A percentile compares a stretch with the other conserved stretches of the same genome.
These are phyloP conservation scores for Saccharomycopsis vini DNA, from an alignment of 805 yeast species.

Conservation along the genomic window DNA sequence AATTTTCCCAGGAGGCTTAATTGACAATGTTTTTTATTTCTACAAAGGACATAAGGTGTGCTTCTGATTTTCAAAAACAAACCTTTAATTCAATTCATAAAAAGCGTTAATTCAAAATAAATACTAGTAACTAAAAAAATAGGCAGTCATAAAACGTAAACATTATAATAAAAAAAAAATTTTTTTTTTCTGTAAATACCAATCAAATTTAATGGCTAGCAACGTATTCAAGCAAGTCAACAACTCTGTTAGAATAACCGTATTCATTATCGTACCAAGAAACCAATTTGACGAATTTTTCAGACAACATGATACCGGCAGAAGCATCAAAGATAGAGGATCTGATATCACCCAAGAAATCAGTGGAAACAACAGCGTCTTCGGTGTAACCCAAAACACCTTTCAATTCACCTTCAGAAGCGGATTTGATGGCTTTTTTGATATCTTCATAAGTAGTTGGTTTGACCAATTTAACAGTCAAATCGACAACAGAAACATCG, in stretches of 20 bases:
- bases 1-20: too few species aligned
- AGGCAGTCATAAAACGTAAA: too few species aligned
- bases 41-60: too few species aligned
- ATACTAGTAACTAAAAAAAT: too few species aligned
- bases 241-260: slow-evolving; percentile 73
- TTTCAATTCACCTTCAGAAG: slow-evolving; percentile 50
- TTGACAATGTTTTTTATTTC: too few species aligned
- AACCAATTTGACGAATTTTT: slow-evolving; percentile 61
- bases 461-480: slow-evolving; percentile 53
- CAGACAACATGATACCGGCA: slow-evolving; percentile 64
- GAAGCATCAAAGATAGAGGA: slow-evolving; percentile 61
- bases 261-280: slow-evolving; percentile 71
- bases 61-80: too few species aligned
- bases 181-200: too few species aligned
- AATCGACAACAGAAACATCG: slow-evolving; percentile 65
- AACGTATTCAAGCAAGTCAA: slow-evolving; percentile 59
- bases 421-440: slow-evolving; percentile 48
- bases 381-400: slow-evolving; percentile 64
- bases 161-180: too few species aligned
- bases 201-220: too few species aligned
- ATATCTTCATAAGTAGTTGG: slow-evolving; percentile 53
- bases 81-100: too few species aligned
- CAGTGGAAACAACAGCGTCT: slow-evolving; percentile 63
- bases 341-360: slow-evolving; percentile 53
- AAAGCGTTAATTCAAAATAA: too few species aligned